phyloP scores from a whole-genome alignment of 164 flowering plant species.

The Vitis labrusca region DNA sequence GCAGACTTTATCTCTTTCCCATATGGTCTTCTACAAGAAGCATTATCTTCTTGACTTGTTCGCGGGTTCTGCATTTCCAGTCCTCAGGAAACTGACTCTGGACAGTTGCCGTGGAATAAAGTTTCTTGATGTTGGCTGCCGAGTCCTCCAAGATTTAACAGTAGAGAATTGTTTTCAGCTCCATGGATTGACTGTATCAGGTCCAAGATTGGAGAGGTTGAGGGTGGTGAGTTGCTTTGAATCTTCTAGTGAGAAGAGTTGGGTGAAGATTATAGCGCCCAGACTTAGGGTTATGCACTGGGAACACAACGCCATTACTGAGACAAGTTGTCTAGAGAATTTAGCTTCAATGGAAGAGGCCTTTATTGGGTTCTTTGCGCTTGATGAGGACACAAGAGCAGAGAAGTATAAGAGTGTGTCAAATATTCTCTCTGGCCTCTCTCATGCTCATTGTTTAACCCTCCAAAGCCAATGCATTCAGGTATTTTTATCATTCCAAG shows the following conservation, averaged over 20 bases:
- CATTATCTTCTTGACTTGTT: conserved; percentile 41
- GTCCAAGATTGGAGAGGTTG: conserved; percentile 37
- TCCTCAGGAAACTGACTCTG: conserved; percentile 34
- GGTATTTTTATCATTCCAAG: conserved; percentile 21
- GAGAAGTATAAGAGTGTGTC: conserved; percentile 27
- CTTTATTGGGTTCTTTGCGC: conserved; percentile 28
- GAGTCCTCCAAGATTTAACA: conserved; percentile 31
- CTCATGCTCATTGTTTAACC: conserved; percentile 26
- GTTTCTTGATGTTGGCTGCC: conserved; percentile 32
- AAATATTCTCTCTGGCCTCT: conserved; percentile 36
- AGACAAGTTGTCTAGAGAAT: conserved; percentile 18
- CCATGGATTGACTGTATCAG: conserved; percentile 29
- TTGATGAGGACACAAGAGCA: conserved; percentile 13
- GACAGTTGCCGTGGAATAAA: conserved; percentile 41
- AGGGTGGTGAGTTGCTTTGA: conserved; percentile 35
- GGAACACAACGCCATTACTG: conserved; percentile 37
- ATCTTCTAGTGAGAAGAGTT: conserved; percentile 18
- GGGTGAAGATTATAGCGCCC: conserved; percentile 40
- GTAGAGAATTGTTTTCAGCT: conserved; percentile 37
- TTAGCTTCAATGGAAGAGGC: conserved; percentile 32
- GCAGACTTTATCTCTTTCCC: conserved; percentile 33
- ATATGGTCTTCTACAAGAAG: conserved; percentile 22
- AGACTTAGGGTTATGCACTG: conserved; percentile 29
- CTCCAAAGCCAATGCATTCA: conserved; percentile 39
- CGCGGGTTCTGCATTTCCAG: conserved; percentile 40